phyloP scores from a whole-genome alignment of 108 stramenopile species.

The Nitzschia sp. region DNA sequence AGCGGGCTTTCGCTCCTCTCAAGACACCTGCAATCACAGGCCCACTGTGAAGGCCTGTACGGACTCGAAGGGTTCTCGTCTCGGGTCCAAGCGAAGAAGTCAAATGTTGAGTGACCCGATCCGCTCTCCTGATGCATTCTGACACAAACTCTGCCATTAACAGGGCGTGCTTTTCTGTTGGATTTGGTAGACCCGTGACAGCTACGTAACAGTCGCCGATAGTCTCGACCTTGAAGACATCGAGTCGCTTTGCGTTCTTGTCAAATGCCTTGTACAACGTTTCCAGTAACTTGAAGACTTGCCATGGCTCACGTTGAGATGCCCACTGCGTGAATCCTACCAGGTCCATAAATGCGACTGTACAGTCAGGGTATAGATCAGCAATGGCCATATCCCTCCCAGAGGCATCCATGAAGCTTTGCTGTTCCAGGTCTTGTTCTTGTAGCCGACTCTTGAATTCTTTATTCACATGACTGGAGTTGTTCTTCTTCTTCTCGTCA shows the following conservation, averaged over 20 bases:
- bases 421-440: neutral
- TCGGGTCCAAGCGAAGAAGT: neutral
- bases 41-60: conserved; percentile 12
- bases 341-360: conserved; percentile 5
- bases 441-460: neutral
- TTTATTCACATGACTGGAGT: neutral
- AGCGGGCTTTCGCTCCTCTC: conserved; percentile 13
- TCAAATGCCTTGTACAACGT: conserved; percentile 9
- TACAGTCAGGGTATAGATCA: conserved; percentile 3
- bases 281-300: conserved; percentile 16
- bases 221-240: conserved; percentile 18
- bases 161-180: neutral
- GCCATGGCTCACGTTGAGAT: conserved; percentile 12
- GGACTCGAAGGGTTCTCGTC: neutral
- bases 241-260: neutral
- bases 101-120: conserved; percentile 3
- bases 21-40: conserved; percentile 12
- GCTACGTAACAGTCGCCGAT: conserved; percentile 19
- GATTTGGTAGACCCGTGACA: conserved; percentile 8
- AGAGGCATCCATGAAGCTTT: too few species aligned
- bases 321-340: conserved; percentile 16
- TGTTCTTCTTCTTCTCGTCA: neutral
- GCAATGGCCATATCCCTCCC: neutral
- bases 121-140: neutral
- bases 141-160: conserved; percentile 12